Percentiles rank a stretch among this genome's conserved stretches.
Conservation (phyloP, 1,284 basidiomycete species). For the Waitea zeae region DNA sequence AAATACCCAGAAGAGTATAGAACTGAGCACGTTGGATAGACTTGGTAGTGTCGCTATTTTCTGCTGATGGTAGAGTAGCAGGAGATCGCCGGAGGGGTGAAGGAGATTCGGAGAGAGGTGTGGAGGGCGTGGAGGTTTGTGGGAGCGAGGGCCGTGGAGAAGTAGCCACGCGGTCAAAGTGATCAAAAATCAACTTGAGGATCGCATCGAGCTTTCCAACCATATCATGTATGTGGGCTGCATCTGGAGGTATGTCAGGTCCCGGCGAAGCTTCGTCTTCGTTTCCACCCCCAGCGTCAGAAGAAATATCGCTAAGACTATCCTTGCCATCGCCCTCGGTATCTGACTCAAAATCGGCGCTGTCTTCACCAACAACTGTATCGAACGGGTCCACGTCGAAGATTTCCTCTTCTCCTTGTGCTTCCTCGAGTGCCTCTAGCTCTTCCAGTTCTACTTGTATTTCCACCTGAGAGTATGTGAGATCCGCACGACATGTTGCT, state of each 20-base stretch:
- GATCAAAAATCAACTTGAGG: conserved; percentile 70
- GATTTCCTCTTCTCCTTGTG: conserved; percentile 42
- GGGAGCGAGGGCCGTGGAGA: conserved; percentile 8
- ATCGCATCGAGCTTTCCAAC: conserved; percentile 85
- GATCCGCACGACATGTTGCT: conserved; percentile 5
- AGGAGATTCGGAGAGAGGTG: conserved; percentile 4
- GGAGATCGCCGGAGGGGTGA: too few relatives aligned
- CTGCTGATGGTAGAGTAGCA: too few relatives aligned
- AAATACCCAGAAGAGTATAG: conserved; percentile 79
- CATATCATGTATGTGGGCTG: conserved; percentile 68
- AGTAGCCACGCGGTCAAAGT: conserved; percentile 26
- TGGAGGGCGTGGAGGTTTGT: conserved; percentile 9
- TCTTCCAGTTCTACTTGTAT: conserved; percentile 95
- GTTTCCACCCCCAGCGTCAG: conserved; percentile 44
- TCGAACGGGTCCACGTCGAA: conserved; percentile 79
- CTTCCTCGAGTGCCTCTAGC: conserved; percentile 56
- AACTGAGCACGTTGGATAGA: conserved; percentile 46
- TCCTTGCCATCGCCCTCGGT: conserved; percentile 31
- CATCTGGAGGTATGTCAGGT: conserved; percentile 31
- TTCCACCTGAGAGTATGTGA: conserved; percentile 52
- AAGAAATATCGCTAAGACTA: conserved; percentile 45
- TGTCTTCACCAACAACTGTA: conserved; percentile 57
- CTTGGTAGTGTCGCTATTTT: conserved; percentile 16
- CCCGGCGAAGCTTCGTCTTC: conserved; percentile 22
- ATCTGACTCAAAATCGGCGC: conserved; percentile 35